Evolutionary conservation across 2,329 filamentous ascomycete genomes (phyloP), one percentile per base, ranked within the genome.

Genomic region (Calonectria pseudoreteaudii): DNA sequence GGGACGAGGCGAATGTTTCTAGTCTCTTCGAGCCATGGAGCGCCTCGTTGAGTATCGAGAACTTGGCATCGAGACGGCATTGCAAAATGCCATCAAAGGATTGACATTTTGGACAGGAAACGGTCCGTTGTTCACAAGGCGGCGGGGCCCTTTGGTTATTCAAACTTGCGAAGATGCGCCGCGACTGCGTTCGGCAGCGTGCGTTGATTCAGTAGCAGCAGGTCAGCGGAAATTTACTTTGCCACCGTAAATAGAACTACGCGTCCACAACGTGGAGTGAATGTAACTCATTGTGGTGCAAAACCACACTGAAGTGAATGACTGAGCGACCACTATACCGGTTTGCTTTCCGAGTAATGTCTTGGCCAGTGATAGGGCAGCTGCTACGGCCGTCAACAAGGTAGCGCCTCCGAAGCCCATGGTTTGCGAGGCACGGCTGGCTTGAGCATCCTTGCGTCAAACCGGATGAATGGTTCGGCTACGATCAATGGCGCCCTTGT

Each of bases 401-500:
- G 18, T 65, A 47, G 56, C 56, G 68, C 67, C 68, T 34, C 18
- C 30, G 26, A 47, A 34, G 47, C 68, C 58, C 41, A 53, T 58
- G 36, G n/a, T 26, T 53, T 49, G 18, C 49, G 58, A 58, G 11
- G 44, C 44, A 70, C 53, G 26, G 50, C 30, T 71, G 73, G 65
- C 67, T 76, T 74, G 70, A 66, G 62, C 72, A 68, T 34, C 66
- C 60, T 76, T 71, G 64, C 50, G 73, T 77, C 65, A 64, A 62
- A 77, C 58, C 74, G 58, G 53, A 68, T 47, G 67, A 69, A 74
- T 60, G 73, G 71, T 71, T 79, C 76, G 70, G 74, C 58, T 56
- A 72, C 72, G 53, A 70, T 73, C 52, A 53, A 72, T 78, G 36
- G 70, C 72, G 65, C 65, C 53, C 60, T 60, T 49, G 70, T 64